phyloP scores from a whole-genome alignment of 345 rosid species.

The Ceriops tagal region DNA sequence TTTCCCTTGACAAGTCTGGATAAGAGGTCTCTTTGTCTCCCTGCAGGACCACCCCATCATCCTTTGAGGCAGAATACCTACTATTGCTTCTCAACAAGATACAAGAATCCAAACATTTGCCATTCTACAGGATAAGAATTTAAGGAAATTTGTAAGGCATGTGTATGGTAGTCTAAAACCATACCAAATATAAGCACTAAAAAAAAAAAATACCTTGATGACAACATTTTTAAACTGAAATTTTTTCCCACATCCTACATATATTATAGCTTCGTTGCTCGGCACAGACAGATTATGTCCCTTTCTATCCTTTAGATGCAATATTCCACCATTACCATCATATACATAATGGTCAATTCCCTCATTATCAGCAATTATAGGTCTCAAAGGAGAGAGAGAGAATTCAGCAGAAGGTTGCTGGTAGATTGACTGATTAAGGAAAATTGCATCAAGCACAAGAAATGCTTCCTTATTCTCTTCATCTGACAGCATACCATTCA shows the following conservation, averaged over 20 bases:
- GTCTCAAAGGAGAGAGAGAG: slow-evolving; percentile 70
- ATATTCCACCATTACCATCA: slow-evolving; percentile 84
- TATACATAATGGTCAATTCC: slow-evolving; percentile 65
- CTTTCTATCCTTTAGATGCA: slow-evolving; percentile 66
- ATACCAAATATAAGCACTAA: neutral
- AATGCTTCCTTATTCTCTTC: slow-evolving; percentile 58
- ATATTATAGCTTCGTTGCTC: slow-evolving; percentile 68
- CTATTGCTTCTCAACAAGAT: slow-evolving; percentile 73
- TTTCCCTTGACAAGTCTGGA: slow-evolving; percentile 35
- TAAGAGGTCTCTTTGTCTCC: slow-evolving; percentile 42
- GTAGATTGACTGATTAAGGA: slow-evolving; percentile 59
- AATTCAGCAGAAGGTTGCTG: slow-evolving; percentile 59
- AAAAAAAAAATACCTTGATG: slow-evolving; percentile 52
- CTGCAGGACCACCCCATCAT: slow-evolving; percentile 65
- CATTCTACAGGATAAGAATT: slow-evolving; percentile 45
- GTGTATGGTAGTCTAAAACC: neutral
- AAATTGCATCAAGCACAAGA: slow-evolving; percentile 52
- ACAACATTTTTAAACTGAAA: slow-evolving; percentile 79
- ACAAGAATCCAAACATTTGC: slow-evolving; percentile 85
- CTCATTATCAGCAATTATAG: slow-evolving; percentile 81
- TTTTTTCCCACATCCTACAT: slow-evolving; percentile 71
- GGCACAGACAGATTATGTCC: slow-evolving; percentile 59
- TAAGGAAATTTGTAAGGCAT: neutral
- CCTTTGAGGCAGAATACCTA: slow-evolving; percentile 63
- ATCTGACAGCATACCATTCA: slow-evolving; percentile 60